Evolutionary conservation across 768 basidiomycete species (phyloP), one percentile per base, ranked within the genome.

Genomic region (Trametes punicea): DNA sequence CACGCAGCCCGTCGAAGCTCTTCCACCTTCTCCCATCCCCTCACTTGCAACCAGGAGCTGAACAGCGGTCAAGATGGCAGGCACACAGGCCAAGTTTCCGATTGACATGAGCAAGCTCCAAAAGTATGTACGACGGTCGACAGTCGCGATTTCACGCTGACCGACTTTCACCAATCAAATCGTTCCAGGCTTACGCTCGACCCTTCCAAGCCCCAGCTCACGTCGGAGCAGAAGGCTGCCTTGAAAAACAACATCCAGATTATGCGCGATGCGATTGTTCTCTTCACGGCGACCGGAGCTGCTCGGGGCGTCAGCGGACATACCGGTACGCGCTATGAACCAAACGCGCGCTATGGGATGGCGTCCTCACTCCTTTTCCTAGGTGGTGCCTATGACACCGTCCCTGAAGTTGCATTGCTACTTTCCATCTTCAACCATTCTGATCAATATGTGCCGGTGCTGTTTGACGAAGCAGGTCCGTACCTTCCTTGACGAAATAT

Each of bases 271-370:
- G 84, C 79, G 6, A 90, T 94, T 61, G 84, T 94, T 23, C 74
- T 90, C 42, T 94, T 93, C 72, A 94, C 92, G 0, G 86, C 91
- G 5, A 87, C 88, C 7, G 92, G 89, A 50, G 83, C 88, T 46
- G 92, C 92, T 3, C 78, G 92, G 39, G 92, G 92, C 46, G 88
- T 91, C 39, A 88, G 88, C 62, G 92, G 92, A 30, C 92, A 93
- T 70, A 92, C 88, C 64, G 88, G 87, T 84, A 51, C 40, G 64
- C 48, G 16, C 18, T 39, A 6, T 20, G 21, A 20, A 25, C 15
- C 18, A 11, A 50, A 1, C 16, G 41, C 34, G 8, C 36, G 10
- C 13, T 9, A 3, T 10, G 11, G 23, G 16, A 15, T 11, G 39
- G 38, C 34, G 2, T 16, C 16, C 45, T 56, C 25, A 61, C 34